Evolutionary conservation across 2,329 filamentous ascomycete species (phyloP).

Genomic region (Pseudogymnoascus sp.): DNA sequence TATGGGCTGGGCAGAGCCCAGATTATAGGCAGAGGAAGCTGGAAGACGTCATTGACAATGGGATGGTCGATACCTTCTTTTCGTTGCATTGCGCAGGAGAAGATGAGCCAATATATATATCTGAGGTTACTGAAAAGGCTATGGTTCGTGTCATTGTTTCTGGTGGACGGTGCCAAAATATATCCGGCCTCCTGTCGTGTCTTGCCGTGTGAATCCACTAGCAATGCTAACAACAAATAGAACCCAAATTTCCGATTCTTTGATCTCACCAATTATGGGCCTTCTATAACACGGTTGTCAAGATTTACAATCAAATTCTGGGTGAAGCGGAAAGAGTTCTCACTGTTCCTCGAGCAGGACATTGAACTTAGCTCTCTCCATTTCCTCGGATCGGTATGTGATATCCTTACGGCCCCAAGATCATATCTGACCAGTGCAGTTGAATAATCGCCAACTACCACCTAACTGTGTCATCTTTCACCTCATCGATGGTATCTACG

Average conservation of each 20-base stretch:
- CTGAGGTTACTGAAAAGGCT: slow-evolving; percentile 70
- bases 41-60: slow-evolving; percentile 62
- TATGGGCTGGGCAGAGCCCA: slow-evolving; percentile 55
- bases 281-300: slow-evolving; percentile 58
- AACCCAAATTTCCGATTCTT: slow-evolving; percentile 89
- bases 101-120: slow-evolving; percentile 77
- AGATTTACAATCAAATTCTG: slow-evolving; percentile 65
- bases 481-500: slow-evolving; percentile 80
- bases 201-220: background rate
- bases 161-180: background rate
- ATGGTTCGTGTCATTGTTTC: slow-evolving; percentile 42
- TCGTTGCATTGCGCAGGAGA: slow-evolving; percentile 64
- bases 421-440: slow-evolving; percentile 38
- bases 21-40: slow-evolving; percentile 63
- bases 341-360: slow-evolving; percentile 60
- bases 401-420: slow-evolving; percentile 24
- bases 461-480: slow-evolving; percentile 80
- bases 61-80: slow-evolving; percentile 84
- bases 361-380: slow-evolving; percentile 67
- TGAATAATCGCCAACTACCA: slow-evolving; percentile 65
- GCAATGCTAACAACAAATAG: slow-evolving; percentile 20
- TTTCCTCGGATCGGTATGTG: slow-evolving; percentile 59
- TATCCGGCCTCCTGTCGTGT: background rate
- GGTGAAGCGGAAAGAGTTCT: slow-evolving; percentile 51
- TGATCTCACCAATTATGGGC: slow-evolving; percentile 58